These are phyloP conservation scores for Dendrothele bispora DNA, from an alignment of 768 basidiomycete genomes.

Conservation along the genomic window DNA sequence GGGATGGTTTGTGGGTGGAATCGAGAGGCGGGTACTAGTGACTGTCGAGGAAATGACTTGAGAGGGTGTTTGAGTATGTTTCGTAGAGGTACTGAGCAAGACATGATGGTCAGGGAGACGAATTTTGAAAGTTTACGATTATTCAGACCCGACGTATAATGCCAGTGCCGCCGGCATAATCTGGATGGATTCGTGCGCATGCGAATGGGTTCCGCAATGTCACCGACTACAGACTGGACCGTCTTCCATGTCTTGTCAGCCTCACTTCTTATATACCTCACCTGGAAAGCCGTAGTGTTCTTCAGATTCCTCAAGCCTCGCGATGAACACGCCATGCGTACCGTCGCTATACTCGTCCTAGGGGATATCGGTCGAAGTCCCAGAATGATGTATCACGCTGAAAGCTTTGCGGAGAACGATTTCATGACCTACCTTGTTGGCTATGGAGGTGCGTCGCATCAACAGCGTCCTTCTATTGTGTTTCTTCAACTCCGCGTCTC, in stretches of 20 bases:
- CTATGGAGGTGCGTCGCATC: conserved; percentile 64
- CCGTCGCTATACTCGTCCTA: conserved; percentile 88
- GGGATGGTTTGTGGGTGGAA: too few relatives aligned
- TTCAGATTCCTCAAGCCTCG: conserved; percentile 29
- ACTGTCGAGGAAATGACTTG: too few relatives aligned
- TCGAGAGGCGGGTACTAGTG: too few relatives aligned
- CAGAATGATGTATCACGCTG: conserved; percentile 98
- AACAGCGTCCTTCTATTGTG: background rate
- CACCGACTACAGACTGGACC: conserved; percentile 13
- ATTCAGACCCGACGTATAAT: too few relatives aligned
- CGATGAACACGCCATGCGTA: conserved; percentile 47
- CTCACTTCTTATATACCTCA: conserved; percentile 20
- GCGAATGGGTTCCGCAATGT: too few relatives aligned
- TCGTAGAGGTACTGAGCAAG: too few relatives aligned
- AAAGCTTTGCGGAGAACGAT: conserved; percentile 81
- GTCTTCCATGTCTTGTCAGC: conserved; percentile 11
- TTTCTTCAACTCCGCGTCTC: conserved; percentile 8
- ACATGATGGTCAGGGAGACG: too few relatives aligned
- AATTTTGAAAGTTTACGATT: too few relatives aligned
- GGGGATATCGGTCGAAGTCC: conserved; percentile 97
- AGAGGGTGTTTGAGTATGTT: too few relatives aligned
- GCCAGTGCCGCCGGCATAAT: too few relatives aligned
- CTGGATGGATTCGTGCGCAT: too few relatives aligned
- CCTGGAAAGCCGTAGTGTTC: conserved; percentile 32
- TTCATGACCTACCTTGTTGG: conserved; percentile 84